Base-by-base conservation (phyloP, 768 basidiomycete genomes). In the Collybia nuda region DNA sequence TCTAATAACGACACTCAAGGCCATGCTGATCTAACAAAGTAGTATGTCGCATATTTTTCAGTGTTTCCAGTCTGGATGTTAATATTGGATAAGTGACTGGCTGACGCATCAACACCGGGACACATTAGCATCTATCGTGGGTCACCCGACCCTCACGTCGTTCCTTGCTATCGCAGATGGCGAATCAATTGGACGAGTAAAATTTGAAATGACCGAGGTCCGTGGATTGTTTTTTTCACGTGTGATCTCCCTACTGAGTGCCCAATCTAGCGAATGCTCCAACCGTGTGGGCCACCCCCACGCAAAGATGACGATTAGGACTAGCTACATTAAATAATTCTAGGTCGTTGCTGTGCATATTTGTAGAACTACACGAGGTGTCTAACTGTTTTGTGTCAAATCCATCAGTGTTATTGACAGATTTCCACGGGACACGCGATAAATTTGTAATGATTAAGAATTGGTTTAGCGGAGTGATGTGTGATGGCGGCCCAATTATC, bases 151-250 rank as follows among this genome's bases (percentile, higher is more conserved):
- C 0, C 71, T 99, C 49, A 74, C 85, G 12, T 91, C 91, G 2
- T 99, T 88, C 65, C 76, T 98, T 40, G 86, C 94, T 1, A 84
- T 98, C 60, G 95, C 95, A 12, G 96, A 99, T 56, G 93, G 93
- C 2, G 94, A 98, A 67, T 79, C 91, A n/a, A 82, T 87, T 48
- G 97, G 91, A 7, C 74, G 97, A 38, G 75, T 86, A 2, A 93
- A 83, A 63, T 98, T 97, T 63, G 96, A 99, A 73, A 88, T 97
- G 86, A 86, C 90, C 0, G 95, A 98, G 88, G 96, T 95, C 51
- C 17, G 70, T 65, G 35, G 32, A 38, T 11, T 45, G 21, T 54
- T 39, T 49, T 39, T 49, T 48, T 40, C 35, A 48, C 29, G 44
- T 41, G 44, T 47, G 50, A 43, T 48, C 32, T 36, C 24, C 22